Conservation (phyloP, 805 yeast species). For the Metschnikowia matae region DNA sequence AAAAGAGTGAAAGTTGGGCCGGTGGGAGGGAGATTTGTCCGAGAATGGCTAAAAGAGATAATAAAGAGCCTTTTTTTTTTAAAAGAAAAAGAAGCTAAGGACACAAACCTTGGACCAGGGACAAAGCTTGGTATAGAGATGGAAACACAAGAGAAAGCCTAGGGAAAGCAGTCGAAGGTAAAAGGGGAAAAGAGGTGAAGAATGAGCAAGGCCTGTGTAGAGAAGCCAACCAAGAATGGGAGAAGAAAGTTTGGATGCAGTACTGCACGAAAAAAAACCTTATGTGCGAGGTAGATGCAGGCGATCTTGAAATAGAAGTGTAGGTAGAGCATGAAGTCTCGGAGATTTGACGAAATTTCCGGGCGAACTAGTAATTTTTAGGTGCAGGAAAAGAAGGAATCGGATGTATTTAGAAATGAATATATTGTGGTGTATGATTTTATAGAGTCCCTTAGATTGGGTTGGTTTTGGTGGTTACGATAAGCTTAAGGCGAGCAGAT, state of each 20-base stretch:
- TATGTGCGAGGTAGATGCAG: neutral
- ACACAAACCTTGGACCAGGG: neutral
- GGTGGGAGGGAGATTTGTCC: neutral
- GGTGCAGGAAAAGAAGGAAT: too few relatives aligned
- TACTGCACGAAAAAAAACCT: neutral
- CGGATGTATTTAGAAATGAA: too few relatives aligned
- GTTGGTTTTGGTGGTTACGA: too few relatives aligned
- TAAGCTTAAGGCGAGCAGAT: neutral
- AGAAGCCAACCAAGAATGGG: neutral
- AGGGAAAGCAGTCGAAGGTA: neutral
- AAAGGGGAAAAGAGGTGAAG: neutral
- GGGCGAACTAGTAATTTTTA: too few relatives aligned
- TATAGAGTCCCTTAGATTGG: too few relatives aligned
- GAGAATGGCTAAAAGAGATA: too few relatives aligned
- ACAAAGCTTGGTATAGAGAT: neutral
- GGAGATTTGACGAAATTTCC: too few relatives aligned
- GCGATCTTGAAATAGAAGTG: neutral
- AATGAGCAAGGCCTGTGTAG: neutral
- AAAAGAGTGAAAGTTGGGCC: neutral
- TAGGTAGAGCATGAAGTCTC: neutral
- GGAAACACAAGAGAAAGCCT: neutral
- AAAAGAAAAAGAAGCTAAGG: neutral
- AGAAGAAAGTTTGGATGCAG: conserved; percentile 1
- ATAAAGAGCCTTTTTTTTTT: too few relatives aligned
- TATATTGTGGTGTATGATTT: too few relatives aligned